Evolutionary conservation across 2,329 filamentous ascomycete genomes (phyloP).

Genomic region (Talaromyces sp.): DNA sequence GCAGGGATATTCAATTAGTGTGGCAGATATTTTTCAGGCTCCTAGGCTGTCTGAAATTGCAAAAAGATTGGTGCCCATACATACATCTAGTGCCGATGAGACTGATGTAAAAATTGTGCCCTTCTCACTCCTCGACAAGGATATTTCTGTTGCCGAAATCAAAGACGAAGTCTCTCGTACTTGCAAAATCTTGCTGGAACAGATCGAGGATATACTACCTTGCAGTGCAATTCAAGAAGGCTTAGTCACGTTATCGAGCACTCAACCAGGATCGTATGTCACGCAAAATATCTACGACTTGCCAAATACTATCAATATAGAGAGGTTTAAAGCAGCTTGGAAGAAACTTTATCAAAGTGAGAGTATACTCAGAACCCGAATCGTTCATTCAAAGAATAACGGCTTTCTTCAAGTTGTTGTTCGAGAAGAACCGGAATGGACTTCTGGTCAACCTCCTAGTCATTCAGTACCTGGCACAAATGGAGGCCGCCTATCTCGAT

Average conservation of each 20-base stretch:
- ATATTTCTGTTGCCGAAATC: background rate
- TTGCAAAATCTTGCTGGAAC: conserved; percentile 22
- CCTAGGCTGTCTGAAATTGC: conserved; percentile 19
- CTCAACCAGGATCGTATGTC: conserved; percentile 40
- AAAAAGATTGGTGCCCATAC: background rate
- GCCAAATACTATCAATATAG: conserved; percentile 29
- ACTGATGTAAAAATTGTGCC: background rate
- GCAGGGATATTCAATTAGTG: conserved; percentile 12
- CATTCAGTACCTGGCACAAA: conserved; percentile 14
- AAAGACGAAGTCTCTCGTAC: conserved; percentile 21
- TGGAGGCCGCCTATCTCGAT: conserved; percentile 19
- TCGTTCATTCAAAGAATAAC: conserved; percentile 26
- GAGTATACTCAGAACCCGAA: conserved; percentile 43
- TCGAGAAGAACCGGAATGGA: conserved; percentile 23
- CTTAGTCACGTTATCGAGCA: conserved; percentile 38
- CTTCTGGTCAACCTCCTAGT: conserved; percentile 12
- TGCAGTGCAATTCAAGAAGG: conserved; percentile 45
- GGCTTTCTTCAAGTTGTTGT: conserved; percentile 32
- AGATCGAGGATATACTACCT: conserved; percentile 41
- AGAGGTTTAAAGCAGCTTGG: conserved; percentile 40
- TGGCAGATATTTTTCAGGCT: conserved; percentile 17
- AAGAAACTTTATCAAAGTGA: conserved; percentile 31
- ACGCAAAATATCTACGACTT: conserved; percentile 38
- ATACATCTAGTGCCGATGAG: background rate
- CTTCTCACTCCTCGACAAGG: conserved; percentile 15